Conservation (phyloP, 23 red algal species). For the Chondrus crispus region DNA sequence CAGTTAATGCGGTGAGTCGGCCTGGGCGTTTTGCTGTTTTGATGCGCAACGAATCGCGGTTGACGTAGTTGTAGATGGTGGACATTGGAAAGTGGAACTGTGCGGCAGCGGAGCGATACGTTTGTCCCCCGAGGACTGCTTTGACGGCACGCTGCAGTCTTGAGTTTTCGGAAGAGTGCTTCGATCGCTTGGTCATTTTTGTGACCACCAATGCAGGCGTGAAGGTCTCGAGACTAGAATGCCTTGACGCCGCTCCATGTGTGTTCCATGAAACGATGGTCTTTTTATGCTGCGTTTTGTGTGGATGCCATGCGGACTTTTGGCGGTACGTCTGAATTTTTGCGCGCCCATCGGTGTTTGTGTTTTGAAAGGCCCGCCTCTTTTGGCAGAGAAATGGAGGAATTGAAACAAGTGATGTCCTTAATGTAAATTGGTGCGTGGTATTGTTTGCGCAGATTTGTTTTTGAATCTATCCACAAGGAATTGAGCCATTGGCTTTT, state of each 20-base stretch:
- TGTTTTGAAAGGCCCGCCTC: neutral
- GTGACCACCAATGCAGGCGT: no score
- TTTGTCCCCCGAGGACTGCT: no score
- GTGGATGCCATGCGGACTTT: no score
- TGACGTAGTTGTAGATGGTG: neutral
- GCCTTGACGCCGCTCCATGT: no score
- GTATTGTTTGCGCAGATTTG: neutral
- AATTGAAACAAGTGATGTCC: neutral
- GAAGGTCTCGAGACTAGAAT: no score
- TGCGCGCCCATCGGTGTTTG: no score
- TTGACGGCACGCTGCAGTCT: no score
- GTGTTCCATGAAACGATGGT: no score
- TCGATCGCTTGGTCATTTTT: no score
- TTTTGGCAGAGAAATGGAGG: neutral
- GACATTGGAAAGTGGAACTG: neutral
- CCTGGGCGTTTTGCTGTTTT: neutral
- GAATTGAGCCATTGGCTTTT: neutral
- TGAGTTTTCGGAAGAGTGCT: no score
- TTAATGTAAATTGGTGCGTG: neutral
- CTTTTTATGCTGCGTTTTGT: no score
- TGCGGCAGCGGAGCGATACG: neutral
- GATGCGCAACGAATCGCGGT: neutral
- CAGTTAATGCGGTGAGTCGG: neutral
- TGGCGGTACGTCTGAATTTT: no score
- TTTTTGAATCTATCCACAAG: neutral